Base-by-base conservation (phyloP, 2,329 filamentous ascomycete genomes). In the Xylariomycetidae sp. region DNA sequence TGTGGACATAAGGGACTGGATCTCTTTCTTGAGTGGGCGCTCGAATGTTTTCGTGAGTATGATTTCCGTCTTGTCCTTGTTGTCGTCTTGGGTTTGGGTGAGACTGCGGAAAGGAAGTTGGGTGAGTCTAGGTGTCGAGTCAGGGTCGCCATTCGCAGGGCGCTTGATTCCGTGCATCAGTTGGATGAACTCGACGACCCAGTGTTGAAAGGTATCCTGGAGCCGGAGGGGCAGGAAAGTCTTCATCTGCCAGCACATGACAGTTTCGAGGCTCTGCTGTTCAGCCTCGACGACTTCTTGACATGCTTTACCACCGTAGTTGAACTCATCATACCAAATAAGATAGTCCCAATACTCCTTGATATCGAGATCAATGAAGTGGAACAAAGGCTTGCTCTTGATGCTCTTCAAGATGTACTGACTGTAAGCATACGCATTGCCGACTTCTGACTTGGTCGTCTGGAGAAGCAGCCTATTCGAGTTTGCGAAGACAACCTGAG, bases 341-440 rank as follows among this genome's bases (percentile, higher is more conserved):
- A 99, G 78, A 52, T 96, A 97, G 59, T 99, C 92, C 92, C 92
- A 99, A 61, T 96, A 99, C 57, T 98, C 92, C 48, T 90, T 95
- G 60, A 99, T 92, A 50, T 96, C 87, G 3, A 99, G 72, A 51
- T 98, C 92, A 43, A 99, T 80, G 56, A 98, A 98, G 59, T 96
- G 87, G 64, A 99, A 99, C 0, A 96, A 74, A 0, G 92, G 88
- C 53, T 96, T 96, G 36, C 80, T 81, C 61, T 94, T 90, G 65
- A 99, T 96, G 0, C 89, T 94, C 66, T 96, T 96, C 52, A 98
- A 74, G 42, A 98, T 94, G 62, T 98, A 99, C 60, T 97, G 85
- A 48, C 86, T 89, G 68, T 97, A 99, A 0, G 92, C 89, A 48
- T 85, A 97, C 0, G 94, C 92, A 54, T 96, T 98, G 38, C 88